Evolutionary conservation across 176 grass and related monocot genomes (phyloP).

Genomic region (Areca catechu): DNA sequence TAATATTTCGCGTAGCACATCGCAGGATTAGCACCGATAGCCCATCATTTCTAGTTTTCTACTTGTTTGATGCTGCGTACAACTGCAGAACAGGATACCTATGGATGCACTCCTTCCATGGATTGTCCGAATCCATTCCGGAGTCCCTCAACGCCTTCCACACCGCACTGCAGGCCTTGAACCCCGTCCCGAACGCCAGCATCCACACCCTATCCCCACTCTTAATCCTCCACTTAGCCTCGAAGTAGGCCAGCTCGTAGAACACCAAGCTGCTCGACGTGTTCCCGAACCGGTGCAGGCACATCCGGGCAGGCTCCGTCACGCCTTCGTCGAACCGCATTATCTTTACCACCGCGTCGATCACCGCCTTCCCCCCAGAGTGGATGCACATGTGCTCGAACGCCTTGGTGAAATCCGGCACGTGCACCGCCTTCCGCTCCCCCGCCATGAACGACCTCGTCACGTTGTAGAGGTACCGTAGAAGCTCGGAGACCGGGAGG

Average conservation of each 20-base stretch:
- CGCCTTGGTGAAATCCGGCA: conserved; percentile 66
- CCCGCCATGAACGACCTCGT: conserved; percentile 13
- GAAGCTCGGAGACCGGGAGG: conserved; percentile 47
- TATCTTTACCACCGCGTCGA: conserved; percentile 57
- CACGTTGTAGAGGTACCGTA: conserved; percentile 43
- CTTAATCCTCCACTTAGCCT: conserved; percentile 52
- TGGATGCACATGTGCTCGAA: conserved; percentile 97
- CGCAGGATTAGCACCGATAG: too few relatives aligned
- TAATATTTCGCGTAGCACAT: too few relatives aligned
- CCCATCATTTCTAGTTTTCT: too few relatives aligned
- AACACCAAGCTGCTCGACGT: conserved; percentile 90
- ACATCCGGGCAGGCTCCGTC: conserved; percentile 57
- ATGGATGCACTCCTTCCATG: conserved; percentile 54
- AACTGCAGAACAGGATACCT: conserved; percentile 22
- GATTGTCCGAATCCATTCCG: conserved; percentile 55
- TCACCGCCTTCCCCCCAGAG: conserved; percentile 79
- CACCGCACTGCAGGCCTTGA: conserved; percentile 68
- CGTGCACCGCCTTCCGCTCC: conserved; percentile 24
- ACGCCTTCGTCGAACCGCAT: conserved; percentile 35
- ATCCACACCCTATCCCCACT: conserved; percentile 67
- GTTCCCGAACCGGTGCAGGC: conserved; percentile 80
- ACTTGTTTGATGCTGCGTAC: too few relatives aligned
- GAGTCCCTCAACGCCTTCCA: conserved; percentile 57
- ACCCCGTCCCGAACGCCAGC: conserved; percentile 84
- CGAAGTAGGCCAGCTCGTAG: conserved; percentile 91